Evolutionary conservation across 441 rosid species (phyloP).

Genomic region (Bruguiera hainesii): DNA sequence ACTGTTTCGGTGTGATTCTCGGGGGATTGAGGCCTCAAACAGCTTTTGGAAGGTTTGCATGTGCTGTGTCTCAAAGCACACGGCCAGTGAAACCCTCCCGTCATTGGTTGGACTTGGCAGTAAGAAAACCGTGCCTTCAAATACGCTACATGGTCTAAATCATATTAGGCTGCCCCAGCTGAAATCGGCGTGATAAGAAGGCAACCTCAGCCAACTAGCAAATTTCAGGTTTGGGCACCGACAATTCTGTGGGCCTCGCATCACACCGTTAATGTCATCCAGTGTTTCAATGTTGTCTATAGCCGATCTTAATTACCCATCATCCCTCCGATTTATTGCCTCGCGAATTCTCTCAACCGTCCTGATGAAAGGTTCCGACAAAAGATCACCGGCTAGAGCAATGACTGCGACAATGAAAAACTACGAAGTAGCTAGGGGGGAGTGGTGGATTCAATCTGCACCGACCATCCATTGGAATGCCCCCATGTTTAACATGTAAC

Average conservation of each 20-base stretch:
- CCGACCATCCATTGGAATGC: not conserved
- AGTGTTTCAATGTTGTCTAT: conserved; percentile 39
- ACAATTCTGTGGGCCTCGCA: conserved; percentile 59
- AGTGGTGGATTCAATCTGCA: not conserved
- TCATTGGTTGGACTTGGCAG: conserved; percentile 56
- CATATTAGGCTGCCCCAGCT: conserved; percentile 79
- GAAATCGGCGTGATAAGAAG: conserved; percentile 69
- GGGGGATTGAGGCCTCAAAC: conserved; percentile 14
- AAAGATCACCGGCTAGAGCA: not conserved
- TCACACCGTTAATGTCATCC: conserved; percentile 53
- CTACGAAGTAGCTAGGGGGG: not conserved
- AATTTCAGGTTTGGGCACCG: conserved; percentile 66
- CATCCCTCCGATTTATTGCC: not conserved
- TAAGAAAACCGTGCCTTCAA: conserved; percentile 57
- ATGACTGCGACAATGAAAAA: not conserved
- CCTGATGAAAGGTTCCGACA: not conserved
- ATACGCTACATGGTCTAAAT: conserved; percentile 68
- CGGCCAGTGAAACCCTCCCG: conserved; percentile 61
- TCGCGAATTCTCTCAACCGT: not conserved
- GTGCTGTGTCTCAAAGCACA: conserved; percentile 57
- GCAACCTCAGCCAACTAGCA: conserved; percentile 72
- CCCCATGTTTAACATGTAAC: no score
- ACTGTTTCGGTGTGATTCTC: not conserved
- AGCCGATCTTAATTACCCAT: not conserved
- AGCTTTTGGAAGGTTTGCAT: conserved; percentile 55